Evolutionary conservation across 2,329 filamentous ascomycete genomes (phyloP).

Genomic region (Rutstroemia sp.): DNA sequence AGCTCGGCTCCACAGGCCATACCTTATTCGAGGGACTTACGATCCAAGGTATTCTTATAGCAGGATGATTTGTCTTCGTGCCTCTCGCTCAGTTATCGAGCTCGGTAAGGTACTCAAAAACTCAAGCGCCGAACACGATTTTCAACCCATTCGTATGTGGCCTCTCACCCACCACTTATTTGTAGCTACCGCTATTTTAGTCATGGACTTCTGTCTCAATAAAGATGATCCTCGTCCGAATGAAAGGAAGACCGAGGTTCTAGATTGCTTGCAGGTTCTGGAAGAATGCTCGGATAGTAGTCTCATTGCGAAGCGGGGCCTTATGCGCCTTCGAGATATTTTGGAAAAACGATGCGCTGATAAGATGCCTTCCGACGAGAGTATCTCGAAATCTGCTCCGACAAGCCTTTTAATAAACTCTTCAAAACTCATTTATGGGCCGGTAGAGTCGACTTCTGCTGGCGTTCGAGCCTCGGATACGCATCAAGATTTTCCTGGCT

Average conservation of each 20-base stretch:
- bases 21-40: conserved; percentile 25
- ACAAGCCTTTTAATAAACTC: background rate
- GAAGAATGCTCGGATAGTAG: conserved; percentile 20
- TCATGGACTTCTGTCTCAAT: conserved; percentile 33
- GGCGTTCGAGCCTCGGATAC: background rate
- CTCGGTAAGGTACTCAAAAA: conserved; percentile 25
- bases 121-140: conserved; percentile 13
- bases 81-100: conserved; percentile 26
- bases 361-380: background rate
- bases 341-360: background rate
- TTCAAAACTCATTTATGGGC: background rate
- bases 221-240: conserved; percentile 25
- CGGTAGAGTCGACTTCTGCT: too few species aligned
- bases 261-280: conserved; percentile 29
- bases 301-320: conserved; percentile 16
- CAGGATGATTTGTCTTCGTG: conserved; percentile 30
- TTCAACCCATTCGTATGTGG: conserved; percentile 24
- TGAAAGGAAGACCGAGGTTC: conserved; percentile 27
- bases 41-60: conserved; percentile 29
- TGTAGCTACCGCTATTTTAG: conserved; percentile 32
- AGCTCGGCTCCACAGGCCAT: conserved; percentile 34
- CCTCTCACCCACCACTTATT: conserved; percentile 30
- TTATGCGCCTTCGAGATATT: conserved; percentile 14
- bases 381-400: background rate
- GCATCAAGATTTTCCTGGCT: background rate